Evolutionary conservation across 2,329 filamentous ascomycete species (phyloP), one percentile per base, ranked within the genome.

Genomic region (Diaporthe citriasiana): DNA sequence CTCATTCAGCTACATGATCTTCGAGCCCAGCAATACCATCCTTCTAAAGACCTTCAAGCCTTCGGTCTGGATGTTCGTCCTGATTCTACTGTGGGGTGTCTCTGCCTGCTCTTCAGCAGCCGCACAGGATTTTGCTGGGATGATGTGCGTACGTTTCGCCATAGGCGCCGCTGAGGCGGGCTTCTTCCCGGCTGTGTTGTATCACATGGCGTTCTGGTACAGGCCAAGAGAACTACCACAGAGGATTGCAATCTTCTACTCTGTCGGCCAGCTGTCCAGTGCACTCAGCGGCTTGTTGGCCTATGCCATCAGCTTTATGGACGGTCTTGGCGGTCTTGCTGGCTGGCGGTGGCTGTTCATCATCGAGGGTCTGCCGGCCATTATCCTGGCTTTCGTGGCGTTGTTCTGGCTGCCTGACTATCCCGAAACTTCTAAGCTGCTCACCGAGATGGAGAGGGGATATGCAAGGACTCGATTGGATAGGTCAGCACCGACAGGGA

Each of bases 1-100:
- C 56, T 60, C 56, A 15, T 60, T 42, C 35, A 60, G 56, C 35
- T 60, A 60, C 35, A 60, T 60, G 56, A 60, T 60, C n/a, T 60
- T 60, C 56, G 56, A 60, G 35, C 56, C 56, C 3, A 60, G 56
- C 7, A 60, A 60, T 15, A 60, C 56, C 19, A 60, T 60, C n/a
- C 35, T 60, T 7, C 56, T 60, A 5, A 60, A 60, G 15, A 60
- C 56, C 3, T 60, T 60, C n/a, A 60, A 60, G 56, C 56, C 56
- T 60, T 60, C 56, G 35, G n/a, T 60, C n/a, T 60, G 56, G 56
- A 60, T 60, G 35, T 60, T 60, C 35, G 56, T 60, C 35, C 56
- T 60, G n/a, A 60, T 60, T n/a, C 35, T 60, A n/a, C n/a, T 60
- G 12, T 60, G 56, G 56, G 56, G 56, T 27, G 10, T 60, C 35